phyloP scores from a whole-genome alignment of 768 basidiomycete species.

The Tulasnella sp. region DNA sequence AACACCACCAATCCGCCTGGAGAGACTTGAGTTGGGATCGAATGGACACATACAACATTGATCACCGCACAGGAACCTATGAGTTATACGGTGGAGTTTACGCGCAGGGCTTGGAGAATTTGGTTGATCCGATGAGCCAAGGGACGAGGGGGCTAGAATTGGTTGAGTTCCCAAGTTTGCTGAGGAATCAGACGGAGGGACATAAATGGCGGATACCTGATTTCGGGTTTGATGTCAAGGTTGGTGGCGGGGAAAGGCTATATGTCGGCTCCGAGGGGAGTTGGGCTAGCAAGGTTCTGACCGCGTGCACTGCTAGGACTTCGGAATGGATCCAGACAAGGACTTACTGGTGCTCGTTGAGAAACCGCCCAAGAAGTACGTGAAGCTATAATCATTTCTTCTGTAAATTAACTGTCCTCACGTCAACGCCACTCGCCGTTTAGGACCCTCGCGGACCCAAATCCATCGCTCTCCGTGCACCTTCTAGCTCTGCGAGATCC shows the following conservation, averaged over 20 bases:
- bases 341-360: slow-evolving; percentile 6
- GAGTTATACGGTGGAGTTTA: slow-evolving; percentile 18
- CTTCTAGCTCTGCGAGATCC: not conserved
- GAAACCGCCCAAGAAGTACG: not conserved
- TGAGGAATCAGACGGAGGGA: slow-evolving; percentile 9
- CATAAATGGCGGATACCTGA: slow-evolving; percentile 12
- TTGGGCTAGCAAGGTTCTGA: not conserved
- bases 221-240: slow-evolving; percentile 14
- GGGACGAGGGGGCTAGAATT: slow-evolving; percentile 11
- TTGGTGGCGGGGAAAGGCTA: not conserved
- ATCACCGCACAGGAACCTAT: slow-evolving; percentile 1
- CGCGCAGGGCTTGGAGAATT: slow-evolving; percentile 5
- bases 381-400: not conserved
- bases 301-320: not conserved
- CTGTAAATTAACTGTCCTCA: not conserved
- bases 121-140: not conserved
- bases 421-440: not conserved
- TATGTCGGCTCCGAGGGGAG: not conserved
- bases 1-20: slow-evolving; percentile 11
- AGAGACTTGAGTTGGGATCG: not conserved
- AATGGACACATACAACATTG: slow-evolving; percentile 1
- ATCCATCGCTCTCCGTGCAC: slow-evolving; percentile 6
- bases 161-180: slow-evolving; percentile 5
- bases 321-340: slow-evolving; percentile 20
- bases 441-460: not conserved